phyloP scores from a whole-genome alignment of 768 basidiomycete genomes.

The Strobilomyces confusus region DNA sequence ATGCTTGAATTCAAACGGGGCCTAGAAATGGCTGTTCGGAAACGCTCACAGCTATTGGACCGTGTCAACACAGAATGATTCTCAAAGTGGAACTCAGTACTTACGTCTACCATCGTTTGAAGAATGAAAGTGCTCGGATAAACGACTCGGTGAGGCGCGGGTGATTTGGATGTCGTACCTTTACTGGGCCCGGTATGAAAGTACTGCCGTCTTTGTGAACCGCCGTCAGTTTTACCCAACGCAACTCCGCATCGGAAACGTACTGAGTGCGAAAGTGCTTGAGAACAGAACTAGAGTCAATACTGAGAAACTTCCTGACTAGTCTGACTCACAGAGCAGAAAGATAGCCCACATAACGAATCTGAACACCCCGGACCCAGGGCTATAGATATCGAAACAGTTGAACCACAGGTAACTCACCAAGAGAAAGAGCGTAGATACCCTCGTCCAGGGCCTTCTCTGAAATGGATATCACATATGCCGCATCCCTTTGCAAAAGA shows the following conservation, averaged over 20 bases:
- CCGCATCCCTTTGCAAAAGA: background rate
- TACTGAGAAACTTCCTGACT: background rate
- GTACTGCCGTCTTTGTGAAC: background rate
- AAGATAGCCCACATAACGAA: conserved; percentile 1
- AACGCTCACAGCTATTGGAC: background rate
- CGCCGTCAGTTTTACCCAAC: background rate
- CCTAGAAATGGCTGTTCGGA: no score
- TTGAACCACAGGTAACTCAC: background rate
- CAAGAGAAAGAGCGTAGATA: background rate
- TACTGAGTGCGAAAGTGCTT: background rate
- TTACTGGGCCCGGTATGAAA: background rate
- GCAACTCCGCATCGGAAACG: background rate
- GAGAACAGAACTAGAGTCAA: background rate
- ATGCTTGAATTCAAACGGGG: background rate
- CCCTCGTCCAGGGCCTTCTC: background rate
- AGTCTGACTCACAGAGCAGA: background rate
- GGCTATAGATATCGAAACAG: background rate
- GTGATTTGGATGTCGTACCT: background rate
- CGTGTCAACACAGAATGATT: background rate
- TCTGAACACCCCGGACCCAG: background rate
- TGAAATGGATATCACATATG: background rate
- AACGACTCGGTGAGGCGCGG: no score
- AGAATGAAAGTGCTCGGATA: background rate
- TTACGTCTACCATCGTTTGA: background rate
- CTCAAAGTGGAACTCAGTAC: no score